Conservation (phyloP, 495 filamentous ascomycete species). For the Neurospora tetrasperma region DNA sequence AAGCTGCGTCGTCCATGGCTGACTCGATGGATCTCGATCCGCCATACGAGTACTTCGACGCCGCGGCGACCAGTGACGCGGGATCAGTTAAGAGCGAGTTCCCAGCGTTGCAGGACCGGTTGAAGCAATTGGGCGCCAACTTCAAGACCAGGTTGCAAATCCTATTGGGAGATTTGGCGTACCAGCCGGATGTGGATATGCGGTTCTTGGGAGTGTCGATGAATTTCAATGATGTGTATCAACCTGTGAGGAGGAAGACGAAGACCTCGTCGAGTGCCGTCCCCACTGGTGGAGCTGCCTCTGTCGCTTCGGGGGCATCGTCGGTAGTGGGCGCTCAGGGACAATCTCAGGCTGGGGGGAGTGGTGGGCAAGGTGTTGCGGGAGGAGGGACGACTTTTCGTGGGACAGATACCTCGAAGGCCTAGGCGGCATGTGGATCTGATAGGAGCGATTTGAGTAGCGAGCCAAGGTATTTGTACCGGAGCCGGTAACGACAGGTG, state of each 20-base stretch:
- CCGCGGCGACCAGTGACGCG: constrained; percentile 21
- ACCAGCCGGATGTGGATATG: constrained; percentile 94
- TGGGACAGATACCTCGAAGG: not conserved
- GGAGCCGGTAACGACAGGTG: not conserved
- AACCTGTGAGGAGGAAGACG: constrained; percentile 53
- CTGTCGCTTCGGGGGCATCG: not conserved
- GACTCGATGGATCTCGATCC: constrained; percentile 11
- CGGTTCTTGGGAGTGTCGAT: constrained; percentile 89
- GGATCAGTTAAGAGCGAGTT: constrained; percentile 45
- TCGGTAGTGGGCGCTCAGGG: not conserved
- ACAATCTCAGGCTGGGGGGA: not conserved
- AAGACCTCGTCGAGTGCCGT: constrained; percentile 17
- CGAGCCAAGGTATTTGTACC: not conserved
- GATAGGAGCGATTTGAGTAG: not conserved
- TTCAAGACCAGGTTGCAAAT: constrained; percentile 69
- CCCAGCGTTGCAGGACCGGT: constrained; percentile 58
- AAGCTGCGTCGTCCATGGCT: constrained; percentile 21
- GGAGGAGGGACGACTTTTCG: not conserved
- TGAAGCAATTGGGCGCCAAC: constrained; percentile 57
- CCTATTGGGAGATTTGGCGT: constrained; percentile 78
- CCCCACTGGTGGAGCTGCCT: not conserved
- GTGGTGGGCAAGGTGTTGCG: not conserved
- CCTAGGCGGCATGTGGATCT: not conserved
- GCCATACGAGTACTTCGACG: constrained; percentile 13
- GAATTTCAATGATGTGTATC: constrained; percentile 98